Evolutionary conservation across 73 alveolate genomes (phyloP), one percentile per base, ranked within the genome.

Genomic region (Stentor roeselii): DNA sequence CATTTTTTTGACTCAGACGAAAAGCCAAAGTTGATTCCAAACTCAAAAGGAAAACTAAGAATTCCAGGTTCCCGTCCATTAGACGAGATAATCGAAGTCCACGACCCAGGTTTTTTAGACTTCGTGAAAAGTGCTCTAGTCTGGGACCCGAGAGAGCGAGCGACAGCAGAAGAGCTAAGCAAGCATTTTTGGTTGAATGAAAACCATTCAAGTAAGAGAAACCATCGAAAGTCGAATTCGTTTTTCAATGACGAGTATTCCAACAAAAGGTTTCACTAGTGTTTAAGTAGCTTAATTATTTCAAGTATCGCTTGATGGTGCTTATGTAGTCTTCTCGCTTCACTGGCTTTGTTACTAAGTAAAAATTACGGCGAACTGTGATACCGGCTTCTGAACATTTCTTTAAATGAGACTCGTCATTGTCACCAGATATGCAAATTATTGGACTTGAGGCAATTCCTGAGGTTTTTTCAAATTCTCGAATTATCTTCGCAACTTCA

Each of bases 11-110:
- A 86, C 59, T 80, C 78, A 59, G 83, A 86, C 39, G 84, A 86
- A 39, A 86, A 42, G 37, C 84, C 88, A 2, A 86, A 42, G 75
- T 85, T 85, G 2, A 86, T 86, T 27, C 88, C 90, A n/a, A 61
- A 61, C n/a, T 14, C 59, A 14, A 61, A 61, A 61, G 82, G 82
- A 6, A 61, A 61, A n/a, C 6, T 61, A 14, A 61, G 82, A 61
- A n/a, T 61, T 14, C 82, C 82, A 14, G 82, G 61, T 11, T 11
- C 82, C 40, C 6, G 59, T 11, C 84, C 67, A 50, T 50, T 50
- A 21, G 21, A 50, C 6, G 67, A 50, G 6, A 11, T 50, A 21
- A 50, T 50, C 21, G 21, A 50, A 11, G 67, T 50, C 21, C 67
- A 50, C 21, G 67, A 50, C 67, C 21, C 67, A 21, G 21, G 21